phyloP scores from a whole-genome alignment of 1,139 yeast genomes.

The Petasospora fabianii region DNA sequence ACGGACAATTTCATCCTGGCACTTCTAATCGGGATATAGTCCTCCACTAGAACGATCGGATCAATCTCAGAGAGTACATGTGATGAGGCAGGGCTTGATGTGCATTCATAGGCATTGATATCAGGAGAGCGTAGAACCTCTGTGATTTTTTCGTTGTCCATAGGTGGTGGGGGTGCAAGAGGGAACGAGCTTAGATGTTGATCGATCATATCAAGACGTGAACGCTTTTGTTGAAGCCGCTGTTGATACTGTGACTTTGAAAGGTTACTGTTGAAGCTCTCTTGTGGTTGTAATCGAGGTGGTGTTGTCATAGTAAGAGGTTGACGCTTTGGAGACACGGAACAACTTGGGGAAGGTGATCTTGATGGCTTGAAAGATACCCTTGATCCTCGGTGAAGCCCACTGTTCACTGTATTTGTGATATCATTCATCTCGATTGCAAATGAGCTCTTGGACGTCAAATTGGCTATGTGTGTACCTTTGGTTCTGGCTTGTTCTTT shows the following conservation, averaged over 20 bases:
- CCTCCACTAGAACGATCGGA: constrained; percentile 51
- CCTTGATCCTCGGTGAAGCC: constrained; percentile 1
- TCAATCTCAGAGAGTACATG: constrained; percentile 31
- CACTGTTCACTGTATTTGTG: constrained; percentile 15
- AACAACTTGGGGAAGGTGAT: constrained; percentile 1
- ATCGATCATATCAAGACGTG: constrained; percentile 61
- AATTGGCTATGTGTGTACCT: neutral
- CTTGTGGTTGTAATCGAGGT: constrained; percentile 1
- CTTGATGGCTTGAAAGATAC: neutral
- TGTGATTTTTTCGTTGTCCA: constrained; percentile 19
- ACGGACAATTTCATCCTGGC: constrained; percentile 27
- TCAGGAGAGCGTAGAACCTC: constrained; percentile 28
- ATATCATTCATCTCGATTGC: constrained; percentile 22
- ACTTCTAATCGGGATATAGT: constrained; percentile 35
- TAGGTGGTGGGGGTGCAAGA: constrained; percentile 48
- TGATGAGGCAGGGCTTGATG: constrained; percentile 10
- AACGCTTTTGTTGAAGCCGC: constrained; percentile 28
- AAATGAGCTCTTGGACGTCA: no score
- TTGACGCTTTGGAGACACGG: neutral
- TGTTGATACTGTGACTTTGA: neutral
- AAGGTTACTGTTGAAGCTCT: neutral
- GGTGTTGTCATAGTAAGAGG: neutral
- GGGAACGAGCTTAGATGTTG: constrained; percentile 65
- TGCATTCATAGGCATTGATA: constrained; percentile 17
- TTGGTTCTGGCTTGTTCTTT: neutral